These are phyloP conservation scores for Ambrosiella cleistominuta DNA, from an alignment of 2,329 filamentous ascomycete genomes.

Conservation along the genomic window DNA sequence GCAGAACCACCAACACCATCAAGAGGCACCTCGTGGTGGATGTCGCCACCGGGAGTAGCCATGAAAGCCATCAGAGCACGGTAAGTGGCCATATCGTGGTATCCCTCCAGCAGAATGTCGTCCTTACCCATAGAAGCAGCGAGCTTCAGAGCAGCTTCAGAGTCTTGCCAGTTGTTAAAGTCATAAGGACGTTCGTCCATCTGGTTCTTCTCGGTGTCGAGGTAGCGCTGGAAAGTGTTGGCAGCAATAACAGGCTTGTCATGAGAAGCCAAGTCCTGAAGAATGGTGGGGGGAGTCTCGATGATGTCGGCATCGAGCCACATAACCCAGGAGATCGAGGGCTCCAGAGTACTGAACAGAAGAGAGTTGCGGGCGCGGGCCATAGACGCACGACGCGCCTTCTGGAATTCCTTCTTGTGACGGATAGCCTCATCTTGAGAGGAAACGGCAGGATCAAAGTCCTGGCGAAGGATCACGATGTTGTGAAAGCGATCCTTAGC, in stretches of 20 bases:
- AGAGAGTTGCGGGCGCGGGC: slow-evolving; percentile 83
- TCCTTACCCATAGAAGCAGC: slow-evolving; percentile 70
- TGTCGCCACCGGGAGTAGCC: slow-evolving; percentile 36
- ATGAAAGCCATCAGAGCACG: slow-evolving; percentile 81
- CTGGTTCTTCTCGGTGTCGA: slow-evolving; percentile 48
- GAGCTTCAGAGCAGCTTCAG: slow-evolving; percentile 56
- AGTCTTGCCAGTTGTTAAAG: slow-evolving; percentile 96
- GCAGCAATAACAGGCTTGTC: slow-evolving; percentile 85
- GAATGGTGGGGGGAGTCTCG: slow-evolving; percentile 67
- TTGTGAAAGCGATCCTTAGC: slow-evolving; percentile 74
- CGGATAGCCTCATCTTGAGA: slow-evolving; percentile 78
- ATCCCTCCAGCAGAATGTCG: slow-evolving; percentile 86
- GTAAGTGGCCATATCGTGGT: slow-evolving; percentile 83
- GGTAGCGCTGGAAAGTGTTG: slow-evolving; percentile 85
- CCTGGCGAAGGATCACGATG: slow-evolving; percentile 86
- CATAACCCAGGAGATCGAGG: slow-evolving; percentile 83
- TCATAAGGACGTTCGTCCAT: slow-evolving; percentile 75
- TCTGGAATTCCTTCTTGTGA: slow-evolving; percentile 84
- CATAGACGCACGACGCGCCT: slow-evolving; percentile 73
- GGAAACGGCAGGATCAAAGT: slow-evolving; percentile 65
- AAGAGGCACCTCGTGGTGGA: slow-evolving; percentile 49
- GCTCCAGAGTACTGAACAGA: slow-evolving; percentile 85
- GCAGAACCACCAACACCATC: slow-evolving; percentile 92
- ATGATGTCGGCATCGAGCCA: slow-evolving; percentile 91
- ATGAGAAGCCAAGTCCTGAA: slow-evolving; percentile 78